phyloP scores from a whole-genome alignment of 768 basidiomycete species.

The Thelephora ganbajun region DNA sequence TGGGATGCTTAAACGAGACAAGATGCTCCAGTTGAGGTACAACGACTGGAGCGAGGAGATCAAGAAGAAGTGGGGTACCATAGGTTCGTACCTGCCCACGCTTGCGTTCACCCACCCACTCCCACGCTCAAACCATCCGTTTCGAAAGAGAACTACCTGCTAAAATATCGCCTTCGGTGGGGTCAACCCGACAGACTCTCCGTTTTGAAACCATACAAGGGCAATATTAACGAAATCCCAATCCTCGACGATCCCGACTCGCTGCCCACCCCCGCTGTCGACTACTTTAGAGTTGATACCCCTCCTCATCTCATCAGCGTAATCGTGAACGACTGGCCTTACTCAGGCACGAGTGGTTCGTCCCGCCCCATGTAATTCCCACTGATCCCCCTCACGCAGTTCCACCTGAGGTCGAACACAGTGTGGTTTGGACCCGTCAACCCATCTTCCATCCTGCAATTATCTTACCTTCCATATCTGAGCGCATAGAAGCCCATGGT shows the following conservation, averaged over 20 bases:
- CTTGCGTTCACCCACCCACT: neutral
- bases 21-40: constrained; percentile 54
- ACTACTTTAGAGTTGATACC: constrained; percentile 55
- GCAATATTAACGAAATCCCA: constrained; percentile 29
- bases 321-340: constrained; percentile 81
- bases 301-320: constrained; percentile 49
- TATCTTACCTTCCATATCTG: constrained; percentile 30
- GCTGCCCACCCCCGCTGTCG: constrained; percentile 22
- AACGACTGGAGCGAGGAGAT: constrained; percentile 41
- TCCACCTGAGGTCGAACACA: constrained; percentile 60
- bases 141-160: constrained; percentile 52
- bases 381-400: constrained; percentile 22
- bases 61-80: constrained; percentile 45
- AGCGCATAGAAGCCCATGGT: constrained; percentile 60
- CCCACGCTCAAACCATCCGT: neutral
- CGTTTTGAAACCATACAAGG: constrained; percentile 27
- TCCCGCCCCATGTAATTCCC: neutral
- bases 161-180: constrained; percentile 61
- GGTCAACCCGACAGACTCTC: constrained; percentile 53
- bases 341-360: constrained; percentile 38
- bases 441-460: constrained; percentile 49
- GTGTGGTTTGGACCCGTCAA: constrained; percentile 63
- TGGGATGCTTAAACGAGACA: constrained; percentile 66
- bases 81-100: constrained; percentile 28
- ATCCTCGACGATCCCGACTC: neutral